Percentiles rank a stretch among this genome's conserved stretches.
phyloP scores from a whole-genome alignment of 2,329 filamentous ascomycete genomes.

The Neurospora crassa region DNA sequence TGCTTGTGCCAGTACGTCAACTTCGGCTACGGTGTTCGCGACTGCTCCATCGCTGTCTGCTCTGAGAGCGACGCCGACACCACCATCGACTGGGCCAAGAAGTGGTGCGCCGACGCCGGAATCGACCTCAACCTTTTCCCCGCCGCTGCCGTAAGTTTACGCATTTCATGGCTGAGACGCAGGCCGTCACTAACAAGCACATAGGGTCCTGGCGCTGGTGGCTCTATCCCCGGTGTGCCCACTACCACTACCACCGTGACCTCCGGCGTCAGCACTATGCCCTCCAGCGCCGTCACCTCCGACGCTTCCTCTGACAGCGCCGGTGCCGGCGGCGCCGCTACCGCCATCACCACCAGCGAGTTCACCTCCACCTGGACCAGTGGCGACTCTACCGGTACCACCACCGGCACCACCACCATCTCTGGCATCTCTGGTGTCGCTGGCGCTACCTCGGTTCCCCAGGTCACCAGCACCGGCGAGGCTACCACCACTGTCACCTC shows the following conservation, averaged over 20 bases:
- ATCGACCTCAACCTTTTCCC: constrained; percentile 20
- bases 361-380: constrained; percentile 27
- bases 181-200: not conserved
- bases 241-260: constrained; percentile 8
- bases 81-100: constrained; percentile 30
- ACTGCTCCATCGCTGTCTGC: constrained; percentile 40
- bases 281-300: constrained; percentile 7
- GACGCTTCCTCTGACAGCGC: not conserved
- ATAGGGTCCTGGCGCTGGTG: not conserved
- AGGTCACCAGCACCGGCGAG: constrained; percentile 10
- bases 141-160: constrained; percentile 8
- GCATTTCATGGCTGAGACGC: not conserved
- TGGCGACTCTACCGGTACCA: constrained; percentile 24
- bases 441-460: constrained; percentile 12
- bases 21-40: constrained; percentile 41
- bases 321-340: constrained; percentile 8
- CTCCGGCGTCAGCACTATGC: constrained; percentile 10
- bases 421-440: constrained; percentile 16
- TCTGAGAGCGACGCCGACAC: constrained; percentile 23
- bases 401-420: constrained; percentile 28
- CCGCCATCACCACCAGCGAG: constrained; percentile 26
- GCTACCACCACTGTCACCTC: constrained; percentile 12
- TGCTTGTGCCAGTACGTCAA: constrained; percentile 39
- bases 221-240: not conserved
- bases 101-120: constrained; percentile 29